Evolutionary conservation across 2,329 filamentous ascomycete genomes (phyloP).

Genomic region (Colletotrichum nymphaeae): DNA sequence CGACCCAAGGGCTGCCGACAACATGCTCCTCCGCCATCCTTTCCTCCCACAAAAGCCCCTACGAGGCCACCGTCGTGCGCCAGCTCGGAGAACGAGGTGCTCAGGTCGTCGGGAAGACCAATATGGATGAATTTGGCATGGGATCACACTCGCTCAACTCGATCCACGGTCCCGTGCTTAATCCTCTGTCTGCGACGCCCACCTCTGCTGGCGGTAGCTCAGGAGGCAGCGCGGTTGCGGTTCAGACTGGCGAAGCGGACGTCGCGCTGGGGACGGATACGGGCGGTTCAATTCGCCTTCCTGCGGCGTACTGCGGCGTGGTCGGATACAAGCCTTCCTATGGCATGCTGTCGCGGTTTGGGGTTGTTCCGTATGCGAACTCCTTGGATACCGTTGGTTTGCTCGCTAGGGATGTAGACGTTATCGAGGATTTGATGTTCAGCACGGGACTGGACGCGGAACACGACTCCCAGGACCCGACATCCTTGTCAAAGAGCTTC

Average conservation of each 20-base stretch:
- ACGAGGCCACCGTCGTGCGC: slow-evolving; percentile 82
- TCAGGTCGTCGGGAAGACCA: slow-evolving; percentile 81
- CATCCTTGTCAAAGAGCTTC: slow-evolving; percentile 69
- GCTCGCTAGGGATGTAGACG: slow-evolving; percentile 66
- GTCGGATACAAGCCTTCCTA: slow-evolving; percentile 94
- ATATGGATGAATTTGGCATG: slow-evolving; percentile 98
- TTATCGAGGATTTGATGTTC: slow-evolving; percentile 63
- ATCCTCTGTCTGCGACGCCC: slow-evolving; percentile 51
- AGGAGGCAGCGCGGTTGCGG: slow-evolving; percentile 90
- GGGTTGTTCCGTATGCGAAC: slow-evolving; percentile 92
- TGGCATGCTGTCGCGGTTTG: slow-evolving; percentile 85
- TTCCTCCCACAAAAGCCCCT: slow-evolving; percentile 77
- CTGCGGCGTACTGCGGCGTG: slow-evolving; percentile 86
- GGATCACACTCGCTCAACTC: slow-evolving; percentile 85
- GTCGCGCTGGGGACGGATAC: slow-evolving; percentile 91
- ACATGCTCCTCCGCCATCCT: slow-evolving; percentile 87
- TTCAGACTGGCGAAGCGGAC: slow-evolving; percentile 69
- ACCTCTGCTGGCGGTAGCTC: slow-evolving; percentile 89
- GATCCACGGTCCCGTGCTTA: slow-evolving; percentile 72
- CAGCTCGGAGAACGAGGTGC: slow-evolving; percentile 74
- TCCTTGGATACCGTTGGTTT: slow-evolving; percentile 92
- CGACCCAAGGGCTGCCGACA: slow-evolving; percentile 73
- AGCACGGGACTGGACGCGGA: slow-evolving; percentile 60
- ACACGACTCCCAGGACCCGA: slow-evolving; percentile 80
- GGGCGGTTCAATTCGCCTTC: slow-evolving; percentile 87